Percentiles rank a stretch among this genome's conserved stretches.
Conservation (phyloP, 2,329 filamentous ascomycete genomes). For the Blastomyces percursus region DNA sequence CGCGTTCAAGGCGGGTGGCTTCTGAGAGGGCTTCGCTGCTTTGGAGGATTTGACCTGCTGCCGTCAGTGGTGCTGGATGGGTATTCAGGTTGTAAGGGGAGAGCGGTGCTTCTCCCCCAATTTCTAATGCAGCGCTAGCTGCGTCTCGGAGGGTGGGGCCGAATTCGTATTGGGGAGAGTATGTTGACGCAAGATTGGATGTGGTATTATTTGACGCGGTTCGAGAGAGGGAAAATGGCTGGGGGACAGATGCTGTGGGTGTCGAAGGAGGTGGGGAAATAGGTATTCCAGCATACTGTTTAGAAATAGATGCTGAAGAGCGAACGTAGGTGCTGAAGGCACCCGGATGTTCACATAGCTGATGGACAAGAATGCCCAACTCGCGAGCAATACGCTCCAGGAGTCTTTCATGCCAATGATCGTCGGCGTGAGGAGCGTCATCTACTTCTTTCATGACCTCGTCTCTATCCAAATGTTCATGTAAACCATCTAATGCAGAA, state of each 20-base stretch:
- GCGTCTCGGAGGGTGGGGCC: conserved; percentile 38
- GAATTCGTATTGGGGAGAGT: conserved; percentile 42
- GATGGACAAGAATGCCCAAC: conserved; percentile 70
- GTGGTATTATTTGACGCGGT: conserved; percentile 15
- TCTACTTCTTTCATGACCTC: conserved; percentile 25
- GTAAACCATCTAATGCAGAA: conserved; percentile 1
- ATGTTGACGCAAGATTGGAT: conserved; percentile 21
- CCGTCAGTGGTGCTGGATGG: not conserved
- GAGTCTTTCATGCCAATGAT: conserved; percentile 47
- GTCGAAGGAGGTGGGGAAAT: conserved; percentile 28
- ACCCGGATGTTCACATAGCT: conserved; percentile 74
- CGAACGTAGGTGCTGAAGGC: conserved; percentile 74
- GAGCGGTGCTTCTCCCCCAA: conserved; percentile 48
- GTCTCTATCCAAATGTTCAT: conserved; percentile 20
- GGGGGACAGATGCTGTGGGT: not conserved
- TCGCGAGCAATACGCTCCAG: conserved; percentile 79
- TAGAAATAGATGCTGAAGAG: conserved; percentile 48
- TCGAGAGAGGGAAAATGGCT: conserved; percentile 12
- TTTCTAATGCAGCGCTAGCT: conserved; percentile 44
- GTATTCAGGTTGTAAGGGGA: conserved; percentile 13
- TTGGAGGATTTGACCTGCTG: conserved; percentile 9
- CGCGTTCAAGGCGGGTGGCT: conserved; percentile 38
- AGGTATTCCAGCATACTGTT: conserved; percentile 70
- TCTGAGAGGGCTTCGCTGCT: conserved; percentile 28
- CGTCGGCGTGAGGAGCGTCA: conserved; percentile 19